A percentile compares a stretch with the other conserved stretches of the same genome.
These are phyloP conservation scores for Fusarium sp. DNA, from an alignment of 2,329 filamentous ascomycete genomes.

Conservation along the genomic window DNA sequence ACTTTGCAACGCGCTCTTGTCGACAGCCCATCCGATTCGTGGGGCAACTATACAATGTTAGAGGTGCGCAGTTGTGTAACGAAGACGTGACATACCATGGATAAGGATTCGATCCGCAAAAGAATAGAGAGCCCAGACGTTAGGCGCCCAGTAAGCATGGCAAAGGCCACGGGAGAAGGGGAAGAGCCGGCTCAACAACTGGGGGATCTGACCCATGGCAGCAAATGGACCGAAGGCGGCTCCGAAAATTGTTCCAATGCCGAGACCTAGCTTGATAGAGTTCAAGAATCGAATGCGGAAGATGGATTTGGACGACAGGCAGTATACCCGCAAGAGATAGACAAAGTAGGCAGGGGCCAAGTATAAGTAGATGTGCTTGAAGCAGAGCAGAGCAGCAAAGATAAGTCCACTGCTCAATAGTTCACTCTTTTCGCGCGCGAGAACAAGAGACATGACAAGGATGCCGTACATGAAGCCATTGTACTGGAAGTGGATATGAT, in stretches of 20 bases:
- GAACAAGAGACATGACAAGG: constrained; percentile 84
- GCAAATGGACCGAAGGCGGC: constrained; percentile 92
- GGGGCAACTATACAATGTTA: constrained; percentile 73
- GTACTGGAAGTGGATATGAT: constrained; percentile 99
- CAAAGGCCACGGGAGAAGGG: constrained; percentile 94
- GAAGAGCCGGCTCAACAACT: constrained; percentile 86
- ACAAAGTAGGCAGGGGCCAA: constrained; percentile 96
- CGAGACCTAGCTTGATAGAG: constrained; percentile 81
- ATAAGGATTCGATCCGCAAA: constrained; percentile 88
- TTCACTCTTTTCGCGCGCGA: constrained; percentile 80
- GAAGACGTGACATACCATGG: constrained; percentile 65
- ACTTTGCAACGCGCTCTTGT: constrained; percentile 80
- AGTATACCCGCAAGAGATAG: constrained; percentile 89
- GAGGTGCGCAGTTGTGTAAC: not conserved
- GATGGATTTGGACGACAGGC: constrained; percentile 79
- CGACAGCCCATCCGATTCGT: constrained; percentile 78
- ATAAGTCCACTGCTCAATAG: constrained; percentile 81
- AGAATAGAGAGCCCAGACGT: constrained; percentile 96
- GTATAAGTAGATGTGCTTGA: constrained; percentile 99
- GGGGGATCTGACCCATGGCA: constrained; percentile 81
- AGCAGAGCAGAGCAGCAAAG: constrained; percentile 87
- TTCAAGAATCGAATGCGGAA: constrained; percentile 83
- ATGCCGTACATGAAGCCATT: constrained; percentile 97
- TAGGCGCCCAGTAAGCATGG: constrained; percentile 98
- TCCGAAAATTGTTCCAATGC: constrained; percentile 77